Evolutionary conservation across 176 grass and related monocot species (phyloP).

Genomic region (Carex parvula): DNA sequence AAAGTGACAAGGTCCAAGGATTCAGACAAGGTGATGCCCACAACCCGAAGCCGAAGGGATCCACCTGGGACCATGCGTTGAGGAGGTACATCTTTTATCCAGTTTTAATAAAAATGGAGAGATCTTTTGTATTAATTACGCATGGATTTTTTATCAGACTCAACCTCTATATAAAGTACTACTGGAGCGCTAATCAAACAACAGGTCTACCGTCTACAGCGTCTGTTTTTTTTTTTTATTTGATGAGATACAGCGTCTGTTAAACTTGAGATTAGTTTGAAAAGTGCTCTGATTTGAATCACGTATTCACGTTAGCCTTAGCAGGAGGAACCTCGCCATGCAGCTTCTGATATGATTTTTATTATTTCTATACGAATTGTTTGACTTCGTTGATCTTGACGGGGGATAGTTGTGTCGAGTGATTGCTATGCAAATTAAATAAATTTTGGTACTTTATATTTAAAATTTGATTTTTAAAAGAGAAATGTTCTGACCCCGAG

Average conservation of each 20-base stretch:
- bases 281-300: neutral
- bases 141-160: neutral
- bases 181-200: neutral
- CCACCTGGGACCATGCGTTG: neutral
- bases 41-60: constrained; percentile 11
- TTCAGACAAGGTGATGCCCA: constrained; percentile 14
- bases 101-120: neutral
- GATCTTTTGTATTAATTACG: too few species aligned
- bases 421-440: too few species aligned
- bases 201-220: neutral
- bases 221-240: neutral
- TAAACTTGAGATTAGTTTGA: neutral
- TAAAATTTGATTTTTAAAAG: too few species aligned
- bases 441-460: too few species aligned
- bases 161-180: neutral
- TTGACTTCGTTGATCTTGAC: neutral
- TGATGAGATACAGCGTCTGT: neutral
- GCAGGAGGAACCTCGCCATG: neutral
- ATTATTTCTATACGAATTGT: neutral
- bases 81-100: neutral
- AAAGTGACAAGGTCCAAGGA: constrained; percentile 8
- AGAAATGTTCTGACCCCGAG: too few species aligned
- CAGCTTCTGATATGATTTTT: neutral
- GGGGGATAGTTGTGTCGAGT: neutral
- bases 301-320: neutral